Evolutionary conservation across 345 rosid species (phyloP), one percentile per base, ranked within the genome.

Genomic region (Bruguiera parviflora): DNA sequence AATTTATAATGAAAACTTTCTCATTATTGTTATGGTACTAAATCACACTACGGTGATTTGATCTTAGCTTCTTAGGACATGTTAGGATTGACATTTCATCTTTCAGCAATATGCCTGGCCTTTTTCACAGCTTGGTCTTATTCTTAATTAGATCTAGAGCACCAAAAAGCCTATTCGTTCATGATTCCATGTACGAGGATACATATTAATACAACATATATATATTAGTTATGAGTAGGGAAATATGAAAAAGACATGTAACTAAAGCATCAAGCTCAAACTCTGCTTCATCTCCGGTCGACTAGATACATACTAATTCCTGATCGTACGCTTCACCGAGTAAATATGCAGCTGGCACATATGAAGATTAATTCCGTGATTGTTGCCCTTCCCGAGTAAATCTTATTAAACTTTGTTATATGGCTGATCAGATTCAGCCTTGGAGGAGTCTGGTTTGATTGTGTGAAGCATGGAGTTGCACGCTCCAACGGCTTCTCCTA

Each of bases 401-500:
- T 28, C 55, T 19, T 28, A n/a, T 75, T 66, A 84, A 35, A 81
- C 85, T 18, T 73, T 78, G 79, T 70, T 80, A 75, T 74, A 78
- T 28, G 81, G 62, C 71, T 80, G 19, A 43, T 43, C 83, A 22
- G 80, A 65, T 62, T 73, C 84, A 19, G 76, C 71, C 52, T 46
- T 79, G 66, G 53, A 28, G 27, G 81, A 20, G 64, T 74, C 69
- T 18, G 82, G 70, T 68, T 81, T 84, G 83, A 58, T 69, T 0
- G 84, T 69, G 60, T 88, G 96, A 73, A 95, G 97, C 93, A 76
- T 86, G 84, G 57, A 92, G 43, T 81, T 72, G 81, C 99, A 95
- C 58, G 94, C 92, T 66, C 79, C 84, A 16, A 87, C 99, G 1
- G 99, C 99, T 81, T 90, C 96, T 75, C 84, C 97, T 35, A 90